phyloP scores from a whole-genome alignment of 768 basidiomycete species.

The Neoboletus subvelutipes region DNA sequence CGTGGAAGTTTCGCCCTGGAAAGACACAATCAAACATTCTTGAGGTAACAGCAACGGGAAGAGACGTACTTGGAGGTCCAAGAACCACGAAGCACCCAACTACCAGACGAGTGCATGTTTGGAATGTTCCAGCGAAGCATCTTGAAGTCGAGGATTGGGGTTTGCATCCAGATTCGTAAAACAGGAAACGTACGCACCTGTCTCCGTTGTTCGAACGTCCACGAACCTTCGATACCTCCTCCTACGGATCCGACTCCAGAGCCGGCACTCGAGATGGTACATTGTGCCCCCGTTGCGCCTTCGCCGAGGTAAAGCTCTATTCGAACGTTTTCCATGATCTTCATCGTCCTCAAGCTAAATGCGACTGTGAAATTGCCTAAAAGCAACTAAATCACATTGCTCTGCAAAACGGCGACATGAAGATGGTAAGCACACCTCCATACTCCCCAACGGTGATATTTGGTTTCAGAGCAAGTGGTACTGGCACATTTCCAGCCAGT shows the following conservation, averaged over 20 bases:
- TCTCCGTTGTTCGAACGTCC: constrained; percentile 75
- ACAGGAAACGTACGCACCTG: constrained; percentile 40
- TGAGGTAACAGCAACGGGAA: not conserved
- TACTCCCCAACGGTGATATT: constrained; percentile 32
- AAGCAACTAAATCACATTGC: not conserved
- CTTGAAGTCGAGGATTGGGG: constrained; percentile 36
- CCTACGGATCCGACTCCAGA: constrained; percentile 43
- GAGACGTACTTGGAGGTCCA: constrained; percentile 62
- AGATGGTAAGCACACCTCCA: constrained; percentile 24
- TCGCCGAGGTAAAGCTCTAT: constrained; percentile 77
- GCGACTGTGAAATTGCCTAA: constrained; percentile 61
- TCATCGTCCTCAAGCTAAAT: constrained; percentile 61
- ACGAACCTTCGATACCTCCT: constrained; percentile 55
- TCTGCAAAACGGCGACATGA: not conserved
- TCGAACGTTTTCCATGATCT: constrained; percentile 67
- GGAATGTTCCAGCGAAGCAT: constrained; percentile 79
- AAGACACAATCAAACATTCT: constrained; percentile 2
- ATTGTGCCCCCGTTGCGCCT: constrained; percentile 70
- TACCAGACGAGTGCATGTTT: constrained; percentile 61
- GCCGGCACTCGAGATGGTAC: constrained; percentile 59
- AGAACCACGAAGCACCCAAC: constrained; percentile 74
- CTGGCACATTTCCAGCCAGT: constrained; percentile 46
- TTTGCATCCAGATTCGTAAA: not conserved
- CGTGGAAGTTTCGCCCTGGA: constrained; percentile 46
- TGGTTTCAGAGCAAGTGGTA: constrained; percentile 52